Conservation (phyloP, 345 rosid species). For the Psidium guajava region DNA sequence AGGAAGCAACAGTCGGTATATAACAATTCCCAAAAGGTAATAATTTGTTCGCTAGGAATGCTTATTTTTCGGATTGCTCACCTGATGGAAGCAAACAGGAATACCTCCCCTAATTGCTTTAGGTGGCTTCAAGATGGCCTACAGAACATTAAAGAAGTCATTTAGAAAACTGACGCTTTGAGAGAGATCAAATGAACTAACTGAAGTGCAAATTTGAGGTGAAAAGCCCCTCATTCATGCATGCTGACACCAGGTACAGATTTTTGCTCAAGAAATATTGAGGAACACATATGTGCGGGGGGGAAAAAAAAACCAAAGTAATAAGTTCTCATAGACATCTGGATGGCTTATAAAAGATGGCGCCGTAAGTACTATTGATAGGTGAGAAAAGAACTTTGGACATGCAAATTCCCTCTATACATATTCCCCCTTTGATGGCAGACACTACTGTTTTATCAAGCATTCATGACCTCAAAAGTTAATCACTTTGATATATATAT, state of each 20-base stretch:
- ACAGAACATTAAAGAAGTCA: constrained; percentile 3
- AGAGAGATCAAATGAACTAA: background rate
- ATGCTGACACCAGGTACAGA: background rate
- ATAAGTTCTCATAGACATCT: background rate
- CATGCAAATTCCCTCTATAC: background rate
- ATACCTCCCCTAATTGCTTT: constrained; percentile 84
- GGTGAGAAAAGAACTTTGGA: background rate
- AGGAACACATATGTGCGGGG: background rate
- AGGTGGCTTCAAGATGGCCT: constrained; percentile 66
- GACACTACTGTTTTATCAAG: background rate
- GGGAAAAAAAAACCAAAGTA: background rate
- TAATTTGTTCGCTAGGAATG: background rate
- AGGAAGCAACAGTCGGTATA: constrained; percentile 4
- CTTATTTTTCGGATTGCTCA: constrained; percentile 3
- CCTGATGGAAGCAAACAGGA: constrained; percentile 92
- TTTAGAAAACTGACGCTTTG: background rate
- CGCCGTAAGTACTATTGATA: background rate
- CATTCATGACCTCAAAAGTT: background rate
- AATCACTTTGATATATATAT: background rate
- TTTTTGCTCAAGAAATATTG: background rate
- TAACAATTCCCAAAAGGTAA: background rate
- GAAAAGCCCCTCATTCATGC: background rate
- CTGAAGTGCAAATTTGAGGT: background rate
- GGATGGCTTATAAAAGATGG: background rate
- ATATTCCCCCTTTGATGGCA: background rate